Base-by-base conservation (phyloP, 371 early-diverging fungal species). In the Circinella minor region DNA sequence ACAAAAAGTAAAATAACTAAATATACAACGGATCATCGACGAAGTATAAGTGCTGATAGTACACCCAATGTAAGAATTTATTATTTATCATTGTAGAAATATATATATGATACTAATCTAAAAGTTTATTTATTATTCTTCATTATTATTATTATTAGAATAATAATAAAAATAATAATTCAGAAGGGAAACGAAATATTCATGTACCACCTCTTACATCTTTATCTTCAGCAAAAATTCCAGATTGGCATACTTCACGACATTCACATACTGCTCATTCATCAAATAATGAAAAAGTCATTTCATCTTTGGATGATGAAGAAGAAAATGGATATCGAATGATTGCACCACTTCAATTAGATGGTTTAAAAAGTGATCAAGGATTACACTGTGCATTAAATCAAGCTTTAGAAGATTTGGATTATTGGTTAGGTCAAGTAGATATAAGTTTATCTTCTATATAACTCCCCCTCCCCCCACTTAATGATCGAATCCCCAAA, bases 11-110 rank as follows among this genome's bases (percentile, higher is more conserved):
- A 65, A 61, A 55, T 18, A 55, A 11, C 68, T 59, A 46, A 54
- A 66, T 20, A 43, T 43, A 43, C 43, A 11, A 9, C 43, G 43
- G 72, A 73, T 20, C 82, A 81, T 68, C 66, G 79, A 46, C 68
- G 82, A 38, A 81, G 82, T 59, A 79, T 79, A 17, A 81, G 82
- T 66, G 82, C 82, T 8, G 82, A 77, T 55, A 79, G 79, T 63
- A 48, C 61, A 11, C 69, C 55, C 11, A 69, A 69, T 51, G 65
- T 65, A 65, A 65, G 51, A 36, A 27, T 36, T 8, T 0, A 36
- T 11, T 11, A 34, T 6, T 6, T 7, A 47, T 18, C 6, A 18
- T 4, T 13, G 0, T 17, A 63, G 18, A 9, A 20, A 38, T 46
- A 36, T 47, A 17, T 18, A 20, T 39, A 65, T 20, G 9, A 10